Evolutionary conservation across 306 rosid genomes (phyloP).

Genomic region (Prunus mongolica): DNA sequence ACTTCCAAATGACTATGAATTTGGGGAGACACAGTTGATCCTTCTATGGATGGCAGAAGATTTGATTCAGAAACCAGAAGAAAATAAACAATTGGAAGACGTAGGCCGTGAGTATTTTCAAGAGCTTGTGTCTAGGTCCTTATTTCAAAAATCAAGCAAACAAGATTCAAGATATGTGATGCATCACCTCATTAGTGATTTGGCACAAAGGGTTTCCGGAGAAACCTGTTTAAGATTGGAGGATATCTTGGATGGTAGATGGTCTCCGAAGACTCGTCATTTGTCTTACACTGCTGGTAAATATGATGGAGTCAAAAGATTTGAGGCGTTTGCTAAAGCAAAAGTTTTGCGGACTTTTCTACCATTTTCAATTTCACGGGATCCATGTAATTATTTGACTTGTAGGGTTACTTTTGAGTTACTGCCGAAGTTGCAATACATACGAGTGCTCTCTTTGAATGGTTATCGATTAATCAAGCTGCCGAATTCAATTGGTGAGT

Average conservation of each 20-base stretch:
- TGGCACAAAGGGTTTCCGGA: not conserved
- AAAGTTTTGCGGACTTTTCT: slow-evolving; percentile 13
- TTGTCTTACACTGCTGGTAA: not conserved
- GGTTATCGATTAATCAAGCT: not conserved
- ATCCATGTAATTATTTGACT: not conserved
- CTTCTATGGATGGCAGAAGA: slow-evolving; percentile 36
- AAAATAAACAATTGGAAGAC: not conserved
- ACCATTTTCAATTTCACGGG: not conserved
- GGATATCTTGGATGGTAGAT: not conserved
- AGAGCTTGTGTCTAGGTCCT: slow-evolving; percentile 17
- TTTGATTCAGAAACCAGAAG: not conserved
- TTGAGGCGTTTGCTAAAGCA: not conserved
- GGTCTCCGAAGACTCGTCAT: slow-evolving; percentile 8
- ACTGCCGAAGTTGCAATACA: not conserved
- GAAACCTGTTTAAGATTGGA: slow-evolving; percentile 2
- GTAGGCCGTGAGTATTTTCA: slow-evolving; percentile 13
- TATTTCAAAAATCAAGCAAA: slow-evolving; percentile 8
- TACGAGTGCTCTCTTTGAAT: not conserved
- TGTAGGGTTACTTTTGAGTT: not conserved
- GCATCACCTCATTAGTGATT: slow-evolving; percentile 25
- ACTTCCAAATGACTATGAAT: not conserved
- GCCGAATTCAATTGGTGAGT: not conserved
- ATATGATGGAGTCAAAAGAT: not conserved
- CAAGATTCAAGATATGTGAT: not conserved
- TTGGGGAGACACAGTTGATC: slow-evolving; percentile 3